Evolutionary conservation across 2,329 filamentous ascomycete genomes (phyloP), one percentile per base, ranked within the genome.

Genomic region (Cladophialophora immunda): DNA sequence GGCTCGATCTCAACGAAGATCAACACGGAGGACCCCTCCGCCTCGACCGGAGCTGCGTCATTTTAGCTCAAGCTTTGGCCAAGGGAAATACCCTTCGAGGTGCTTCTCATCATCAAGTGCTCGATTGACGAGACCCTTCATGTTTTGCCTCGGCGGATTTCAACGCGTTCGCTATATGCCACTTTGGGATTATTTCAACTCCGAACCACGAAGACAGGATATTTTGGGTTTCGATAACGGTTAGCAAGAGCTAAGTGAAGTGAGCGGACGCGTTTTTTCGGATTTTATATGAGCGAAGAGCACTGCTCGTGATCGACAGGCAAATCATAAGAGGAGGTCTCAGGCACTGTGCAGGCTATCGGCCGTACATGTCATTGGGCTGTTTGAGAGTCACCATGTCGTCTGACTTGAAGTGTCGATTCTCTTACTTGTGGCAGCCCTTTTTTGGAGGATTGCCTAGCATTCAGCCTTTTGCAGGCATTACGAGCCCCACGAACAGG

Each of bases 401-500:
- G 8, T n/a, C n/a, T 41, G 19, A 15, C 7, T 15, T 50, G 45
- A 22, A 15, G 8, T 50, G 45, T 50, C 11, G 36, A 27, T 17
- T 47, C 27, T 29, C 13, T 4, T 9, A 38, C 36, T 25, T 17
- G 15, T 52, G 30, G 19, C 22, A 34, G 41, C 36, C n/a, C 36
- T 22, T 30, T 22, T 22, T 58, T 41, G 4, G 45, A 38, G 38
- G 29, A 50, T 50, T 59, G 57, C 41, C 57, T 38, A 19, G 19
- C n/a, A 41, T 47, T n/a, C 9, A 45, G n/a, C 56, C 56, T 32
- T 32, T 59, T 53, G 25, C 15, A 27, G 55, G 30, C 30, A 6
- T 47, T 1, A 65, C 27, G 62, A 65, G 62, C 22, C 56, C 56
- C 47, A 56, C 13, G 62, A 65, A 25, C 29, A 56, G 30, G 25